Evolutionary conservation across 108 stramenopile genomes (phyloP).

Genomic region (Nitzschia sp.): DNA sequence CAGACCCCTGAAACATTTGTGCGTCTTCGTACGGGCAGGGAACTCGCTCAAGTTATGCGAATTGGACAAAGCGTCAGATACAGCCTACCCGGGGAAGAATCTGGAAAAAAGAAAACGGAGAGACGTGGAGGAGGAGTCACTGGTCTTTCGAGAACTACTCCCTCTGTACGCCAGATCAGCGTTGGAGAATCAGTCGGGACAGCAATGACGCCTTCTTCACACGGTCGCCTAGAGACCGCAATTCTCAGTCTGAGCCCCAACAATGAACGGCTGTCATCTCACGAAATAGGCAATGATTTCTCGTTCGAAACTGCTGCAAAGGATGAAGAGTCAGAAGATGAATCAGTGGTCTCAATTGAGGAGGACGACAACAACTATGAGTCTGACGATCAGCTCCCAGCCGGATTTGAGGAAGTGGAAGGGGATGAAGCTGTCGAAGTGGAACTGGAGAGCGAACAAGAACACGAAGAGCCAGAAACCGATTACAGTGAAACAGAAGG

Average conservation of each 20-base stretch:
- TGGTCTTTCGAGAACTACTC: not conserved
- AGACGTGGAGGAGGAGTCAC: not conserved
- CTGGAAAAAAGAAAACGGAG: not conserved
- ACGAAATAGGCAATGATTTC: not conserved
- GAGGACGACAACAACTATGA: not conserved
- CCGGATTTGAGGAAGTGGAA: not conserved
- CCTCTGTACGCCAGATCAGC: not conserved
- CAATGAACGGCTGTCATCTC: not conserved
- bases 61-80: slow-evolving; percentile 39
- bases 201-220: not conserved
- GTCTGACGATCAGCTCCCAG: slow-evolving; percentile 3
- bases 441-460: slow-evolving; percentile 12
- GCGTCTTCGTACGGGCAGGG: slow-evolving; percentile 40
- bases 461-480: not conserved
- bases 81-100: not conserved
- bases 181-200: not conserved
- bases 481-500: not conserved
- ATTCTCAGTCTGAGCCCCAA: not conserved
- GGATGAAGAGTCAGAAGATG: slow-evolving; percentile 3
- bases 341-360: slow-evolving; percentile 5
- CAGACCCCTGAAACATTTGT: slow-evolving; percentile 19
- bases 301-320: slow-evolving; percentile 2
- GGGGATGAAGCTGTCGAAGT: slow-evolving; percentile 21
- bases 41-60: slow-evolving; percentile 61
- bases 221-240: not conserved